Evolutionary conservation across 495 filamentous ascomycete species (phyloP).

Genomic region (Talaromyces stipitatus): DNA sequence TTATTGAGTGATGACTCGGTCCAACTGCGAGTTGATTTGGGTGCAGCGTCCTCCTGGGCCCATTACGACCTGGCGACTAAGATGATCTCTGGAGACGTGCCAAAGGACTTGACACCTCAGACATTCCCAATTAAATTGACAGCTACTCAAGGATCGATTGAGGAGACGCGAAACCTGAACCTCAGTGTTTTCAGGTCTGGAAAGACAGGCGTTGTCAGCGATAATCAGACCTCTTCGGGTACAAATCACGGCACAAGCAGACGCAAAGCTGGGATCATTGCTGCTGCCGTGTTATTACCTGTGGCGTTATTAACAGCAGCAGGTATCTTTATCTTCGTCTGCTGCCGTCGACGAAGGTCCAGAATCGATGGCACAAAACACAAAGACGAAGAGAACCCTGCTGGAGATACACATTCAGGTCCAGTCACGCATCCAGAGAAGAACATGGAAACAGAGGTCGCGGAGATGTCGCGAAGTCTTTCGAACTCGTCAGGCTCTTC

Average conservation of each 20-base stretch:
- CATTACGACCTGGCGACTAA: constrained; percentile 49
- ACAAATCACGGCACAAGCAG: constrained; percentile 7
- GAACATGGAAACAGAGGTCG: neutral
- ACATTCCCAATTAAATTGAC: constrained; percentile 42
- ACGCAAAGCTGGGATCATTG: constrained; percentile 37
- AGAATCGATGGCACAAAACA: neutral
- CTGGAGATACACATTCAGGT: neutral
- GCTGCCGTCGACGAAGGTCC: constrained; percentile 29
- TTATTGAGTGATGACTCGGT: constrained; percentile 45
- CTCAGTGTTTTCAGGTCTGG: constrained; percentile 35
- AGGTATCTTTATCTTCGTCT: constrained; percentile 31
- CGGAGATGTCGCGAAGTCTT: neutral
- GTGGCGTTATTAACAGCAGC: constrained; percentile 24
- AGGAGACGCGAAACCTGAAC: constrained; percentile 39
- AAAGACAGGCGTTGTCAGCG: constrained; percentile 6
- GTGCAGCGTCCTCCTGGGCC: constrained; percentile 55
- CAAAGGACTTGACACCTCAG: constrained; percentile 33
- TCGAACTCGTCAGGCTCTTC: constrained; percentile 7
- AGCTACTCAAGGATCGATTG: constrained; percentile 38
- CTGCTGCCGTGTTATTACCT: constrained; percentile 35
- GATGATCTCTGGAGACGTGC: constrained; percentile 57
- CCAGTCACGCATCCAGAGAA: neutral
- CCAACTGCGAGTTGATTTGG: constrained; percentile 46
- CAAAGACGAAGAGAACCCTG: neutral
- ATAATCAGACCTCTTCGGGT: constrained; percentile 15